Conservation (phyloP, 2,329 filamentous ascomycete species). For the Tolypocladium guangdongense region DNA sequence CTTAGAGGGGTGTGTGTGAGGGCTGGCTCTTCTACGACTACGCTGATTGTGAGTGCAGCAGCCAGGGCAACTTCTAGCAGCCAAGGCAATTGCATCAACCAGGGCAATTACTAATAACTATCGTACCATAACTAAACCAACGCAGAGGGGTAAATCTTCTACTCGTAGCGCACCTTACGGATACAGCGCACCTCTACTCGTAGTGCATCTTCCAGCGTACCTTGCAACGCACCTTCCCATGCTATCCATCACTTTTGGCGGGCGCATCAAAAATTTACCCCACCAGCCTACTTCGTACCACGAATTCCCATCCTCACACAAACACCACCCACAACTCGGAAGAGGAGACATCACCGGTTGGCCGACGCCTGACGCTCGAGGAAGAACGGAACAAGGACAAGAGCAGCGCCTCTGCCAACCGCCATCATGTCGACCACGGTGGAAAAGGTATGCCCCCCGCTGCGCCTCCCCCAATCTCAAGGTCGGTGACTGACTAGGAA, state of each 20-base stretch:
- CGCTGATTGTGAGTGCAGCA: too few relatives aligned
- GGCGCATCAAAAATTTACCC: slow-evolving; percentile 28
- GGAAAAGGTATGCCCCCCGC: slow-evolving; percentile 61
- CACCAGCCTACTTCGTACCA: slow-evolving; percentile 21
- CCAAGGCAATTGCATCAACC: too few relatives aligned
- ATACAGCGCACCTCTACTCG: too few relatives aligned
- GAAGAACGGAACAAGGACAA: background rate
- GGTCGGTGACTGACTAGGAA: background rate
- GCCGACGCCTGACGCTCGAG: background rate
- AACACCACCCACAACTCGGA: slow-evolving; percentile 2
- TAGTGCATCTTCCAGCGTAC: too few relatives aligned
- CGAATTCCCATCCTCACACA: slow-evolving; percentile 1
- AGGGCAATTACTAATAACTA: too few relatives aligned
- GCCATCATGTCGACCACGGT: slow-evolving; percentile 88
- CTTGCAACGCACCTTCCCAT: too few relatives aligned
- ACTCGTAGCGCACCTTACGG: too few relatives aligned
- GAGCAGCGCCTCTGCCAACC: slow-evolving; percentile 4
- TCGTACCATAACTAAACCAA: too few relatives aligned
- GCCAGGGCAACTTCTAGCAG: too few relatives aligned
- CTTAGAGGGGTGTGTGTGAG: too few relatives aligned
- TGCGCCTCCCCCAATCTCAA: background rate
- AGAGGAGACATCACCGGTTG: background rate
- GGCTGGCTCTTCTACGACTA: background rate
- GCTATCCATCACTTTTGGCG: slow-evolving; percentile 20
- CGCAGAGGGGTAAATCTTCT: too few relatives aligned